Evolutionary conservation across 495 filamentous ascomycete species (phyloP).

Genomic region (Acidiella bohemica): DNA sequence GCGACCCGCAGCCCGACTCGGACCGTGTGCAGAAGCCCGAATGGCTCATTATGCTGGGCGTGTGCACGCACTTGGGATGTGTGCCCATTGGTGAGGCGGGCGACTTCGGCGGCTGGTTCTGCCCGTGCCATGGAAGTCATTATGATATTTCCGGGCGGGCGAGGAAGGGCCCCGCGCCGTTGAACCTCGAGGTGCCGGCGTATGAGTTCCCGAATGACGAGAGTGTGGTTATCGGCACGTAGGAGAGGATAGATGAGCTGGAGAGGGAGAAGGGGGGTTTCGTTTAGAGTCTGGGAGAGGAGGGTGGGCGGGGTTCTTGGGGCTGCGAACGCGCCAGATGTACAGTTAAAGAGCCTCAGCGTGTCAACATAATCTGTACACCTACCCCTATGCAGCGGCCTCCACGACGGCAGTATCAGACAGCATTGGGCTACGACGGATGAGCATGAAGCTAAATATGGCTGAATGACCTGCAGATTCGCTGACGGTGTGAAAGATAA

Average conservation of each 20-base stretch:
- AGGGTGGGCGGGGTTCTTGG: too few species aligned
- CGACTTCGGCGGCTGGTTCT: slow-evolving; percentile 99
- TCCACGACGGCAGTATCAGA: too few species aligned
- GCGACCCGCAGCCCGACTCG: slow-evolving; percentile 81
- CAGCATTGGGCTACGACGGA: too few species aligned
- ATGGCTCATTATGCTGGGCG: slow-evolving; percentile 98
- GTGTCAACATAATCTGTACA: too few species aligned
- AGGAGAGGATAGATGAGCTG: slow-evolving; percentile 6
- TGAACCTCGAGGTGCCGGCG: slow-evolving; percentile 88
- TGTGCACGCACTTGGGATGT: slow-evolving; percentile 98
- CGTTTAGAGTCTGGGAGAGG: too few species aligned
- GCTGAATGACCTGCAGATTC: too few species aligned
- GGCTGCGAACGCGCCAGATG: too few species aligned
- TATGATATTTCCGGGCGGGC: slow-evolving; percentile 98
- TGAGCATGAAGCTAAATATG: too few species aligned
- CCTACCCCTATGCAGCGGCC: too few species aligned
- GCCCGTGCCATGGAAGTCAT: slow-evolving; percentile 98
- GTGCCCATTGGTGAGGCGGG: slow-evolving; percentile 98
- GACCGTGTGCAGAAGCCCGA: slow-evolving; percentile 96
- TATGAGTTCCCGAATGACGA: slow-evolving; percentile 49
- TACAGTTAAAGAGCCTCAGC: too few species aligned
- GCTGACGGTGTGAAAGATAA: too few species aligned
- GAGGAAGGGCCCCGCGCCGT: slow-evolving; percentile 86
- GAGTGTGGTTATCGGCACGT: slow-evolving; percentile 30
- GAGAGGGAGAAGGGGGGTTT: not conserved